Evolutionary conservation across 495 filamentous ascomycete species (phyloP).

Genomic region (Penicillium paradoxum): DNA sequence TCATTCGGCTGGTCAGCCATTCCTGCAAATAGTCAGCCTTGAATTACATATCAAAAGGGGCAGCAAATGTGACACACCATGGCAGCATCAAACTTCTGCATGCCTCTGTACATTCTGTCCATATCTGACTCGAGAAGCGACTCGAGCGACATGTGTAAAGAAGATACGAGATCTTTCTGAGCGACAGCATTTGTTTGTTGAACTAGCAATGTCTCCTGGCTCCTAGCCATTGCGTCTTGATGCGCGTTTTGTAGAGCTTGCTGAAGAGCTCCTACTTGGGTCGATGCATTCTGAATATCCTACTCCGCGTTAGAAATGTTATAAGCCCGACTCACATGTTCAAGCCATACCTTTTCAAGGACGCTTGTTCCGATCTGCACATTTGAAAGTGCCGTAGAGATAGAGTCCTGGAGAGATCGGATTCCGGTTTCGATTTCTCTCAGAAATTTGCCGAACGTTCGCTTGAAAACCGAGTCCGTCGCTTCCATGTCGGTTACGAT

Average conservation of each 20-base stretch:
- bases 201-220: conserved; percentile 17
- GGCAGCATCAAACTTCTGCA: conserved; percentile 30
- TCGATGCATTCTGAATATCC: conserved; percentile 32
- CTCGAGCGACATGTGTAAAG: conserved; percentile 23
- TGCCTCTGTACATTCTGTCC: conserved; percentile 20
- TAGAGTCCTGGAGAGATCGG: conserved; percentile 11
- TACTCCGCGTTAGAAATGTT: conserved; percentile 12
- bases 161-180: conserved; percentile 29
- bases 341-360: conserved; percentile 32
- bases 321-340: not conserved
- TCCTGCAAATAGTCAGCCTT: conserved; percentile 1
- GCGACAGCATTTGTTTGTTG: conserved; percentile 23
- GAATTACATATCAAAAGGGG: no score
- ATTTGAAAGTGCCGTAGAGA: conserved; percentile 19
- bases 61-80: conserved; percentile 18
- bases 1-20: conserved; percentile 31
- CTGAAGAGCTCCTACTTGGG: conserved; percentile 28
- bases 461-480: conserved; percentile 24
- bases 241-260: conserved; percentile 27
- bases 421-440: conserved; percentile 29
- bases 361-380: conserved; percentile 20
- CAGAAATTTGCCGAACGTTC: conserved; percentile 23
- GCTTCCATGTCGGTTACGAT: conserved; percentile 34
- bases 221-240: conserved; percentile 28
- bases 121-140: conserved; percentile 26